Percentiles rank a stretch among this genome's conserved stretches.
Evolutionary conservation across 2,329 filamentous ascomycete species (phyloP).

Genomic region (Alternaria atra): DNA sequence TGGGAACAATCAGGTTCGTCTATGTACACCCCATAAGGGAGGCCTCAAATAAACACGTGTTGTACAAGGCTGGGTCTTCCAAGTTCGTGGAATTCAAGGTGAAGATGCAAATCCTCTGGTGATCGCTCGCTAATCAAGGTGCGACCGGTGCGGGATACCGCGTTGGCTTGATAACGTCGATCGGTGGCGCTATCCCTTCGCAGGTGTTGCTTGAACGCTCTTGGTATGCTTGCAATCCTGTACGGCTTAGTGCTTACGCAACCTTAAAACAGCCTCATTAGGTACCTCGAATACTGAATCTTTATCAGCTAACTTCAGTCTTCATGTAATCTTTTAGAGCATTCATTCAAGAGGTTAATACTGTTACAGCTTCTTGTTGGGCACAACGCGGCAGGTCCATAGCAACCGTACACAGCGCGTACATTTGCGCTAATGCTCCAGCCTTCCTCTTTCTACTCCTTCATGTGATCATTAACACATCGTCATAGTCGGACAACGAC

Average conservation of each 20-base stretch:
- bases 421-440: too few species aligned
- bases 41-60: neutral
- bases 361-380: too few species aligned
- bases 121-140: neutral
- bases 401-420: too few species aligned
- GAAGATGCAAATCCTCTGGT: neutral
- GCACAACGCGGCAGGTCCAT: too few species aligned
- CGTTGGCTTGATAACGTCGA: neutral
- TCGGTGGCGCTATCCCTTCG: neutral
- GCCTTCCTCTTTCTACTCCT: too few species aligned
- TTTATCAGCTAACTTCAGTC: too few species aligned
- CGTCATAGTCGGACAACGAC: neutral
- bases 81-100: neutral
- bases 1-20: neutral
- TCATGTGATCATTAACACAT: neutral
- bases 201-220: neutral
- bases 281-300: too few species aligned
- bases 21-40: neutral
- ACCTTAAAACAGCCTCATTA: neutral
- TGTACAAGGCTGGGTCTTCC: neutral
- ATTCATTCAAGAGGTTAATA: too few species aligned
- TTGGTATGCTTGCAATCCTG: neutral
- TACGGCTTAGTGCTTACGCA: neutral
- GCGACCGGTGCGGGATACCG: neutral
- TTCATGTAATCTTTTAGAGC: too few species aligned